A percentile compares a stretch with the other conserved stretches of the same genome.
phyloP scores from a whole-genome alignment of 768 basidiomycete genomes.

The Tylopilus plumbeoviolaceoides region DNA sequence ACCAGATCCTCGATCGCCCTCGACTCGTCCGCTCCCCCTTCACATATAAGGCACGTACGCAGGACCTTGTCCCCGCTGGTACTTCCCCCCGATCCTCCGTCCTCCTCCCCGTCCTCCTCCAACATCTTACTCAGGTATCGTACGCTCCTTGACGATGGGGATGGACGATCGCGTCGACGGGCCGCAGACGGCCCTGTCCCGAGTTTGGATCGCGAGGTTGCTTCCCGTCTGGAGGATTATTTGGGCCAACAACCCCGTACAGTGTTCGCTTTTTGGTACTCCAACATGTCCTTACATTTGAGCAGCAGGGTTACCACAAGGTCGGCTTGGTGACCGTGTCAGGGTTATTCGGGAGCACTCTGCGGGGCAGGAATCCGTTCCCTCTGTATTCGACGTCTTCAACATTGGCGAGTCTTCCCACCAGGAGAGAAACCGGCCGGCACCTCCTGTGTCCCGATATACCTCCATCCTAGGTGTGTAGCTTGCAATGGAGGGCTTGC shows the following conservation, averaged over 20 bases:
- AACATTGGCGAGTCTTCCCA: constrained; percentile 20
- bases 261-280: neutral
- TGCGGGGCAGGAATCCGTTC: constrained; percentile 20
- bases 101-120: constrained; percentile 13
- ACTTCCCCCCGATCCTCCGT: constrained; percentile 15
- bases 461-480: constrained; percentile 14
- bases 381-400: constrained; percentile 30
- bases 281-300: neutral
- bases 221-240: constrained; percentile 9
- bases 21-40: constrained; percentile 3
- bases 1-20: constrained; percentile 12
- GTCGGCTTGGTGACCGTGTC: constrained; percentile 9
- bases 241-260: constrained; percentile 11
- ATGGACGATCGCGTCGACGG: constrained; percentile 8
- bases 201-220: neutral
- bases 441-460: constrained; percentile 7
- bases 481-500: neutral
- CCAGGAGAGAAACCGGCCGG: constrained; percentile 17
- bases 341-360: constrained; percentile 23
- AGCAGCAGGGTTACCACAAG: constrained; percentile 2
- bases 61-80: constrained; percentile 26
- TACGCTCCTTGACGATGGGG: neutral
- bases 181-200: constrained; percentile 3
- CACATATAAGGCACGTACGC: constrained; percentile 14
- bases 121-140: constrained; percentile 18